Percentiles rank a stretch among this genome's conserved stretches.
Conservation (phyloP, 306 rosid genomes). For the Crataegus laevigata region DNA sequence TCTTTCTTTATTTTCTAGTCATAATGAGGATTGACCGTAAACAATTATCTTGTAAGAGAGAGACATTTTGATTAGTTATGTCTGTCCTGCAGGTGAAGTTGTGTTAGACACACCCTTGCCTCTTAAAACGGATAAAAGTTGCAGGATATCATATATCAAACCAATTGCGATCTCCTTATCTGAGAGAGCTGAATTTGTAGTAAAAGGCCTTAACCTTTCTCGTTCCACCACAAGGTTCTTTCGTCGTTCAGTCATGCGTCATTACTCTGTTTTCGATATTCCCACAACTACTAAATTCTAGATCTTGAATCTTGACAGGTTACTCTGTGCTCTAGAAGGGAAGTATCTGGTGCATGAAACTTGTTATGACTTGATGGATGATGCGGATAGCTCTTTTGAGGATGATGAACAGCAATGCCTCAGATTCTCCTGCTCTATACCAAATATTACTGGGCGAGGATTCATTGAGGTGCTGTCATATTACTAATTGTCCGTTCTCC, state of each 20-base stretch:
- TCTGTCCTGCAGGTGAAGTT: slow-evolving; percentile 58
- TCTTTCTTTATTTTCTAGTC: background rate
- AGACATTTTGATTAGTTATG: background rate
- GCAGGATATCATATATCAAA: slow-evolving; percentile 57
- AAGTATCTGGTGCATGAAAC: slow-evolving; percentile 56
- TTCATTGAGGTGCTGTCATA: slow-evolving; percentile 60
- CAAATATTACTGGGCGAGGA: slow-evolving; percentile 66
- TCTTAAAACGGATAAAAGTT: slow-evolving; percentile 36
- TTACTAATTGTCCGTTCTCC: background rate
- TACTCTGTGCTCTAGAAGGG: slow-evolving; percentile 85
- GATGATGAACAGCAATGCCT: slow-evolving; percentile 51
- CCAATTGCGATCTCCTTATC: slow-evolving; percentile 76
- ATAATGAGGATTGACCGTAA: background rate
- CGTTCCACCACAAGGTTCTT: slow-evolving; percentile 51
- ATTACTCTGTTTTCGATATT: background rate
- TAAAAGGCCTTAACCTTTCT: slow-evolving; percentile 69
- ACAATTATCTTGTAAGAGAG: background rate
- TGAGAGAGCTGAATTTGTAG: slow-evolving; percentile 47
- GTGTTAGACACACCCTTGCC: slow-evolving; percentile 61
- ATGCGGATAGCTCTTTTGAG: slow-evolving; percentile 31
- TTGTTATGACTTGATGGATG: slow-evolving; percentile 46
- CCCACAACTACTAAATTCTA: background rate
- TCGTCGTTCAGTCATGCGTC: background rate
- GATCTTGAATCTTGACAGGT: slow-evolving; percentile 44
- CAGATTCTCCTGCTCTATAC: slow-evolving; percentile 58